phyloP scores from a whole-genome alignment of 331 rosid species.

The Quercus phellos region DNA sequence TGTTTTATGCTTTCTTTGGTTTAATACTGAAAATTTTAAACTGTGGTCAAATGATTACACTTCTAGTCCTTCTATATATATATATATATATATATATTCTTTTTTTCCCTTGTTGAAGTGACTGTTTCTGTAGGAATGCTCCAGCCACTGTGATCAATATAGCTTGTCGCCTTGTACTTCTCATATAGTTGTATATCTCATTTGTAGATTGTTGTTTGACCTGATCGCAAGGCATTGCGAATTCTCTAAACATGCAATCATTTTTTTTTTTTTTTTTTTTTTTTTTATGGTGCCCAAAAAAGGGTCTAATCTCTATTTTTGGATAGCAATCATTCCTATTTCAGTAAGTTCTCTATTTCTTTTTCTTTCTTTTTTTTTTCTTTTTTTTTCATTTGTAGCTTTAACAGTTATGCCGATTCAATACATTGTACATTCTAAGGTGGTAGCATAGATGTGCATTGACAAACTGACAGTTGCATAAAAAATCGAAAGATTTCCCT shows the following conservation, averaged over 20 bases:
- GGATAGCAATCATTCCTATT: constrained; percentile 89
- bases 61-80: neutral
- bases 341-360: constrained; percentile 47
- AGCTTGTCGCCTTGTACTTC: neutral
- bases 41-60: neutral
- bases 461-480: neutral
- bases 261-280: neutral
- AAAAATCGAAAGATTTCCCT: neutral
- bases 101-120: neutral
- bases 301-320: constrained; percentile 97
- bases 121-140: constrained; percentile 2
- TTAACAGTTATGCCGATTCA: neutral
- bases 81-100: neutral
- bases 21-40: neutral
- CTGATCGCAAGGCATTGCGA: constrained; percentile 8
- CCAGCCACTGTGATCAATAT: neutral
- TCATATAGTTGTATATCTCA: neutral
- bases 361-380: neutral
- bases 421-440: neutral
- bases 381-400: neutral
- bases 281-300: constrained; percentile 24
- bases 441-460: neutral
- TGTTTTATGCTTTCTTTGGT: constrained; percentile 1
- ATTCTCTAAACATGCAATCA: constrained; percentile 7
- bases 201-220: neutral